phyloP scores from a whole-genome alignment of 257 asterid genomes.

The Solanum etuberosum region DNA sequence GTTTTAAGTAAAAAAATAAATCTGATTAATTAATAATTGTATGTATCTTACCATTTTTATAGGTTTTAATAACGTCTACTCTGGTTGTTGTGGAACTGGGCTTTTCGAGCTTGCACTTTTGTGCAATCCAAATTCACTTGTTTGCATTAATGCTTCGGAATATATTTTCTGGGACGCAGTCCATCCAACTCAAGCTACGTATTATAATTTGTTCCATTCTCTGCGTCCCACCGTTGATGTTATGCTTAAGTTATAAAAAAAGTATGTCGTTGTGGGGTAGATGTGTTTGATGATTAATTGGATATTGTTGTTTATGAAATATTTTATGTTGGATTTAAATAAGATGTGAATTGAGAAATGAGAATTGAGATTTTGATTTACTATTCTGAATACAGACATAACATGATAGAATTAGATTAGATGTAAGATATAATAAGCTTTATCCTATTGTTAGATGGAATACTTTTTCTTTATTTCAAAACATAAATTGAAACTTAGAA shows the following conservation, averaged over 20 bases:
- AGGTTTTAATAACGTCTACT: constrained; percentile 36
- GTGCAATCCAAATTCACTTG: constrained; percentile 26
- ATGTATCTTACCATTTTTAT: neutral
- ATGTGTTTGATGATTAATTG: neutral
- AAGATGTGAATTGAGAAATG: neutral
- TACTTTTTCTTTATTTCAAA: neutral
- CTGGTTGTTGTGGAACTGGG: constrained; percentile 69
- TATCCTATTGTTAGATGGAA: neutral
- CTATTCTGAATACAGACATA: neutral
- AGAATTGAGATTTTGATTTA: neutral
- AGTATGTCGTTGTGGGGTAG: neutral
- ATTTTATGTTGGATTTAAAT: no score
- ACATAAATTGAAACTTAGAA: neutral
- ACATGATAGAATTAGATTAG: neutral
- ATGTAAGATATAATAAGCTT: neutral
- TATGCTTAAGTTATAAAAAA: neutral
- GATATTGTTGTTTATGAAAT: neutral
- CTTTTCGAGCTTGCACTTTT: constrained; percentile 16
- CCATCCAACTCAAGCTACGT: constrained; percentile 62
- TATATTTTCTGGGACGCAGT: constrained; percentile 54
- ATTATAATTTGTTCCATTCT: constrained; percentile 19
- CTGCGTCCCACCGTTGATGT: constrained; percentile 22
- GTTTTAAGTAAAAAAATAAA: neutral
- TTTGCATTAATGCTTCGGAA: constrained; percentile 43
- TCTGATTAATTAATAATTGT: neutral